Conservation (phyloP, 495 filamentous ascomycete genomes). For the Annulohypoxylon bovei region DNA sequence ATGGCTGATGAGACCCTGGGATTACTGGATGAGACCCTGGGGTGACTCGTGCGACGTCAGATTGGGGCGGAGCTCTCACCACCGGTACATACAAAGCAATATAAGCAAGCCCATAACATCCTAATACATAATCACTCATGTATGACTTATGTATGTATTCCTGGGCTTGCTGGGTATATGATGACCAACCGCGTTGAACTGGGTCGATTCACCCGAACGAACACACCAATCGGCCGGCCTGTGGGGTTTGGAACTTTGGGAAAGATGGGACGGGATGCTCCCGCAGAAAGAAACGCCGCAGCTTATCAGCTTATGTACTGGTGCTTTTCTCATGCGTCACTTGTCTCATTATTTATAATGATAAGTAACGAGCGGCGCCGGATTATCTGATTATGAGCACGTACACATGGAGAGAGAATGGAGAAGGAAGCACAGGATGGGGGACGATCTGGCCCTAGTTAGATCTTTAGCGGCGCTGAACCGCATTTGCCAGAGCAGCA, state of each 20-base stretch:
- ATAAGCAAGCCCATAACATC: conserved; percentile 40
- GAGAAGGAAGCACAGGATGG: conserved; percentile 1
- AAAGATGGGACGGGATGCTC: not conserved
- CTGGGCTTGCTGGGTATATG: not conserved
- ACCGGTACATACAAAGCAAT: conserved; percentile 21
- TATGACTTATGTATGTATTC: not conserved
- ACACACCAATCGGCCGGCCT: conserved; percentile 13
- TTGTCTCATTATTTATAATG: not conserved
- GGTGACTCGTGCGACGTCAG: conserved; percentile 38
- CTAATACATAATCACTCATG: conserved; percentile 12
- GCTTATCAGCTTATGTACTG: not conserved
- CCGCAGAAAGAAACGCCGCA: conserved; percentile 1
- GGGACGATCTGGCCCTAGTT: conserved; percentile 1
- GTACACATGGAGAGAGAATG: not conserved
- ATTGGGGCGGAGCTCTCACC: conserved; percentile 34
- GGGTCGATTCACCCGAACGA: conserved; percentile 15
- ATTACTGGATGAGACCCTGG: conserved; percentile 42
- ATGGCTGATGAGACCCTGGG: conserved; percentile 44
- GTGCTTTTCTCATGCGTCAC: not conserved
- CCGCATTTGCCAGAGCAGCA: not conserved
- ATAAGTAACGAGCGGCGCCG: not conserved
- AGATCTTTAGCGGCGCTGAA: conserved; percentile 2
- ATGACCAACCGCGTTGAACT: conserved; percentile 4
- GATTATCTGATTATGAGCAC: not conserved
- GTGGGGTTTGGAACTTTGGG: not conserved